phyloP scores from a whole-genome alignment of 176 grass and related monocot species.

The Avena atlantica region DNA sequence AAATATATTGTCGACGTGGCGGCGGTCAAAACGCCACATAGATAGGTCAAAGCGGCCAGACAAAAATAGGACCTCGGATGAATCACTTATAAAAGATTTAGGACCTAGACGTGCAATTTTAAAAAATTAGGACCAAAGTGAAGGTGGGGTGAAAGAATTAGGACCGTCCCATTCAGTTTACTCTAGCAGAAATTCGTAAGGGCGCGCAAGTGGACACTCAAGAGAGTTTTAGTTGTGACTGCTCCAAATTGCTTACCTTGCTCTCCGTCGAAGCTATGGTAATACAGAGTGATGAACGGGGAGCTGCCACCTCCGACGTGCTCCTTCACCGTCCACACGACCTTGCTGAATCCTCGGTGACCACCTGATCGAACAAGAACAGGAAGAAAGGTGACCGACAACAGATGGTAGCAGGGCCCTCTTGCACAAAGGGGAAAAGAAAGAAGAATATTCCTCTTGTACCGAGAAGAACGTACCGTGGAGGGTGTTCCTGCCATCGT shows the following conservation, averaged over 20 bases:
- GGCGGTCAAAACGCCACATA: too few species aligned
- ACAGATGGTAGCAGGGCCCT: neutral
- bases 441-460: neutral
- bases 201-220: neutral
- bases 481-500: slow-evolving; percentile 83
- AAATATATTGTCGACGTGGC: too few species aligned
- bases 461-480: slow-evolving; percentile 52
- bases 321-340: slow-evolving; percentile 78
- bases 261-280: slow-evolving; percentile 84
- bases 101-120: too few species aligned
- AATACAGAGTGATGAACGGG: slow-evolving; percentile 74
- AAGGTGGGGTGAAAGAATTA: too few species aligned
- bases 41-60: too few species aligned
- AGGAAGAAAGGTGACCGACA: too few species aligned
- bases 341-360: slow-evolving; percentile 78
- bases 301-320: slow-evolving; percentile 51
- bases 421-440: neutral
- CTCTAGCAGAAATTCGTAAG: neutral
- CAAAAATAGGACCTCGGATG: too few species aligned
- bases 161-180: too few species aligned
- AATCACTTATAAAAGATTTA: too few species aligned
- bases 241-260: slow-evolving; percentile 52
- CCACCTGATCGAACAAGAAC: slow-evolving; percentile 42
- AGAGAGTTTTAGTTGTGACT: neutral
- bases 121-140: too few species aligned